Evolutionary conservation across 805 yeast genomes (phyloP).

Genomic region (Wickerhamomyces canadensis): DNA sequence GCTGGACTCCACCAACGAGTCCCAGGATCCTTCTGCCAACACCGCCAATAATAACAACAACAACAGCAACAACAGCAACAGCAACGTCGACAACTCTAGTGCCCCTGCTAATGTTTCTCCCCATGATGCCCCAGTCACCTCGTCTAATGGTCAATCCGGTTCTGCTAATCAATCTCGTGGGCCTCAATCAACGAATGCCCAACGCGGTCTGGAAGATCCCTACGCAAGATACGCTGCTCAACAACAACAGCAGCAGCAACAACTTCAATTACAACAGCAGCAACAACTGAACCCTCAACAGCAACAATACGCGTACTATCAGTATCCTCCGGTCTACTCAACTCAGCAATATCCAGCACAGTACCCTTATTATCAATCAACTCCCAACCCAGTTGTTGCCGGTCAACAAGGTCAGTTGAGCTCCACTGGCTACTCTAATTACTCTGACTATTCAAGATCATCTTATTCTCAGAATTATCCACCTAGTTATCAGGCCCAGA

Average conservation of each 20-base stretch:
- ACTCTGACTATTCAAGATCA: slow-evolving; percentile 20
- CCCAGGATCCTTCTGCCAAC: no score
- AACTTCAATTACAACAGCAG: slow-evolving; percentile 5
- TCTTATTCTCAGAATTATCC: slow-evolving; percentile 20
- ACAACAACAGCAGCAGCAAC: slow-evolving; percentile 8
- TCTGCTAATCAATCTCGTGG: not conserved
- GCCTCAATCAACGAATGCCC: slow-evolving; percentile 1
- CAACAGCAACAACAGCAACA: slow-evolving; percentile 3
- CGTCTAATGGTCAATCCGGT: slow-evolving; percentile 1
- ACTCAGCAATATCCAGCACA: slow-evolving; percentile 13
- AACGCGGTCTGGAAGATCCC: slow-evolving; percentile 7
- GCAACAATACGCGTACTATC: slow-evolving; percentile 10
- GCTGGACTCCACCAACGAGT: not conserved
- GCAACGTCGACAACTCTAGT: slow-evolving; percentile 21
- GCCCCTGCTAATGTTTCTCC: slow-evolving; percentile 17
- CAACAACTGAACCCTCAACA: slow-evolving; percentile 8
- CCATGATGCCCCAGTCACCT: not conserved
- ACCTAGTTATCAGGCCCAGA: slow-evolving; percentile 19
- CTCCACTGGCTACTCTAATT: slow-evolving; percentile 15
- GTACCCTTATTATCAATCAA: slow-evolving; percentile 21
- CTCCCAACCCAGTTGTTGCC: slow-evolving; percentile 3
- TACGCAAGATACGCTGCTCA: slow-evolving; percentile 1
- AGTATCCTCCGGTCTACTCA: slow-evolving; percentile 11
- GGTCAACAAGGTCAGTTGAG: slow-evolving; percentile 4
- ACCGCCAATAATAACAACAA: slow-evolving; percentile 5